Conservation (phyloP, 495 filamentous ascomycete genomes). For the Penicillium daleae region DNA sequence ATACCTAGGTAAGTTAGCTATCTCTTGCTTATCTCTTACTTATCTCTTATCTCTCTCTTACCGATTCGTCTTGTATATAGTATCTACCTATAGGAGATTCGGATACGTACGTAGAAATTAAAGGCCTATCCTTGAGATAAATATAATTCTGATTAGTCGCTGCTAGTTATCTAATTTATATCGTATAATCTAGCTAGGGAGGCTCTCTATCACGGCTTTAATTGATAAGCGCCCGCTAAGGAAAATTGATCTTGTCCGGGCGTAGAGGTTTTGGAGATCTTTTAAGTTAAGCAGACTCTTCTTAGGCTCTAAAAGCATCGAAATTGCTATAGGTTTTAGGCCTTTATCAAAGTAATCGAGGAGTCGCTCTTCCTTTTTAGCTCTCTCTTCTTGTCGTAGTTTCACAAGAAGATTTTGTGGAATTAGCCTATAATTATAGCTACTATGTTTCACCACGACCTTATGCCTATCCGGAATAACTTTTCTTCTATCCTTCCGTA, state of each 20-base stretch:
- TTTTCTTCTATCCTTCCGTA: background rate
- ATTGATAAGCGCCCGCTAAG: background rate
- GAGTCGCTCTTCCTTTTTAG: background rate
- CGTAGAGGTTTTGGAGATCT: background rate
- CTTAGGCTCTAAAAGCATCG: background rate
- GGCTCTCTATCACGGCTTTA: background rate
- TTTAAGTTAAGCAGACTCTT: background rate
- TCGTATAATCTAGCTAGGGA: background rate
- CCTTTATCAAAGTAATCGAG: background rate
- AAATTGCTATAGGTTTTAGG: background rate
- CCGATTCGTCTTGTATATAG: background rate
- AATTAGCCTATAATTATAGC: background rate
- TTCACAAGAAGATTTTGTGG: background rate
- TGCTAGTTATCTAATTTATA: background rate
- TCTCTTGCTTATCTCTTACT: background rate
- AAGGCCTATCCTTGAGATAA: background rate
- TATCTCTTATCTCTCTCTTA: background rate
- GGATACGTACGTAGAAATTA: background rate
- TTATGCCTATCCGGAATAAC: background rate
- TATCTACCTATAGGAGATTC: background rate
- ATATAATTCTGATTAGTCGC: background rate
- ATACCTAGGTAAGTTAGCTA: background rate
- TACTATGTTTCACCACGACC: background rate
- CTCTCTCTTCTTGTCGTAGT: background rate
- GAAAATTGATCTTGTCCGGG: background rate